Percentiles rank a stretch among this genome's conserved stretches.
These are phyloP conservation scores for Cordyceps pruinosa DNA, from an alignment of 2,329 filamentous ascomycete genomes.

Conservation along the genomic window DNA sequence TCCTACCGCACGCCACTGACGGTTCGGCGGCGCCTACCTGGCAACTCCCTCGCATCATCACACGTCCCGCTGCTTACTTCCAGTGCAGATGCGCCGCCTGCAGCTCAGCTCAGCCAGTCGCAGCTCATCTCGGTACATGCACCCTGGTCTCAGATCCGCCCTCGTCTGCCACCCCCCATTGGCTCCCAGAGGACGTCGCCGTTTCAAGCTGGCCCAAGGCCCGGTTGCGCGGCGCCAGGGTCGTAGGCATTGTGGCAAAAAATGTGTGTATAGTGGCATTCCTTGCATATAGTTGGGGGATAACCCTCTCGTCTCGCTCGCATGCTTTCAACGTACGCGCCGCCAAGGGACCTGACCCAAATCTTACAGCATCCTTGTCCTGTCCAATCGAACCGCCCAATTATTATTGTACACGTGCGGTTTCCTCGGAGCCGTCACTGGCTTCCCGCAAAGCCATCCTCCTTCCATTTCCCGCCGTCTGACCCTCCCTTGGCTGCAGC, in stretches of 20 bases:
- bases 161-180: too few relatives aligned
- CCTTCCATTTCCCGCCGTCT: slow-evolving; percentile 53
- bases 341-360: background rate
- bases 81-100: too few relatives aligned
- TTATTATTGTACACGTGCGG: slow-evolving; percentile 3
- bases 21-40: background rate
- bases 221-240: background rate
- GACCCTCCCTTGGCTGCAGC: slow-evolving; percentile 34
- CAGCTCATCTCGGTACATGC: background rate
- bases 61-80: too few relatives aligned
- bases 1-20: background rate
- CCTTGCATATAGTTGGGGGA: background rate
- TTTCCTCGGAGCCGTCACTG: background rate
- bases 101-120: too few relatives aligned
- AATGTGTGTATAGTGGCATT: background rate
- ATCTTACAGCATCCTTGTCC: background rate
- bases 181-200: too few relatives aligned
- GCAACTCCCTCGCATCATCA: too few relatives aligned
- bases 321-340: background rate
- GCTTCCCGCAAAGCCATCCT: slow-evolving; percentile 50
- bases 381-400: background rate
- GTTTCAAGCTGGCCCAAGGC: too few relatives aligned
- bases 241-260: background rate
- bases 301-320: background rate
- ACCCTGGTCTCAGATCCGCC: background rate